Base-by-base conservation (phyloP, 768 basidiomycete species). In the Agrocybe praecox region DNA sequence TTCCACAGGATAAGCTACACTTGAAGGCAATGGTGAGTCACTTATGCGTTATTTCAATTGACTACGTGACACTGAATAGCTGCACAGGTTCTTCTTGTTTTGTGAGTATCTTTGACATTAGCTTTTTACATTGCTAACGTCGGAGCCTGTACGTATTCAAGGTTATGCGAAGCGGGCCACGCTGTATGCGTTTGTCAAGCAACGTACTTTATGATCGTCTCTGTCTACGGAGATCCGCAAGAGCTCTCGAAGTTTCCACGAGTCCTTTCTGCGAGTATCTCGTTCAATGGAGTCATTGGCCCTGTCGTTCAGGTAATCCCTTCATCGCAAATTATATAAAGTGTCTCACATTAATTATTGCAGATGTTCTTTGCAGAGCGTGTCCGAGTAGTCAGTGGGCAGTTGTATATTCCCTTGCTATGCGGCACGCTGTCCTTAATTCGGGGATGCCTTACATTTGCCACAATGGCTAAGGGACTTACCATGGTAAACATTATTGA, bases 101-200 rank as follows among this genome's bases (percentile, higher is more conserved):
- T 52, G 57, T 54, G 29, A 32, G 47, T 26, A 5, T 46, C 2
- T 21, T n/a, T 57, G 24, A 26, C 33, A 29, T 40, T 40, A n/a
- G n/a, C n/a, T 42, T 29, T 29, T 9, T 29, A 29, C 19, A 9
- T n/a, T 11, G 12, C 33, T 50, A 50, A 18, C 2, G n/a, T n/a
- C n/a, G n/a, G n/a, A n/a, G n/a, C n/a, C n/a, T n/a, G n/a, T n/a
- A n/a, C n/a, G n/a, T n/a, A n/a, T 14, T 29, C 26, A 29, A 57
- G 56, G 44, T 6, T 46, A 7, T 53, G 23, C n/a, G 56, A 57
- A 29, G 19, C 52, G 33, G 56, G 17, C 5, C 56, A 57, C 45
- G 46, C 36, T 1, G 46, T 57, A 22, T 57, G 50, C 24, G 9
- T 52, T 24, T 57, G 50, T 34, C 56, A 57, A 15, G 7, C 46